Percentiles rank a stretch among this genome's conserved stretches.
These are phyloP conservation scores for Aspergillus carbonarius DNA, from an alignment of 2,329 filamentous ascomycete genomes.

Conservation along the genomic window DNA sequence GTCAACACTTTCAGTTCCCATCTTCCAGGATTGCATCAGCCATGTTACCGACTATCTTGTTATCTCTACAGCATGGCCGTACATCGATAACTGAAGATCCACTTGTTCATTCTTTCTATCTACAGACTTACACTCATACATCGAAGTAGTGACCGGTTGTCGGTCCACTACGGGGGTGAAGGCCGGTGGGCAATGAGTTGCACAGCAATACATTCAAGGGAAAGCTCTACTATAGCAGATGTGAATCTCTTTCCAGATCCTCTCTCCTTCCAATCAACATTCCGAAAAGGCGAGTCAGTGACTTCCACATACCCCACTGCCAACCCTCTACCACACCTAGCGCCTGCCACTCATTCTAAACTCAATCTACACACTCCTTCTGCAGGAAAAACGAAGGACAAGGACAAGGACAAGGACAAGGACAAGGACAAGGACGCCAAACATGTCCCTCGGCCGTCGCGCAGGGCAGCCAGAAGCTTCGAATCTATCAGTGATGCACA, in stretches of 20 bases:
- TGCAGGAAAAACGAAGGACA: not conserved
- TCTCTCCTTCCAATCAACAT: not conserved
- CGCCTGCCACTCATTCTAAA: constrained; percentile 8
- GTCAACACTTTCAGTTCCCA: too few species aligned
- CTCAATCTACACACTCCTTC: constrained; percentile 1
- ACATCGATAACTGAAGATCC: not conserved
- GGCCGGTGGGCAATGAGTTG: not conserved
- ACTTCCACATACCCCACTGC: constrained; percentile 1
- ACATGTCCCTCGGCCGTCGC: not conserved
- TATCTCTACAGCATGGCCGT: not conserved
- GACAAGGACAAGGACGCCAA: not conserved
- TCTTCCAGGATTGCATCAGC: not conserved
- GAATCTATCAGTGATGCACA: not conserved
- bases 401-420: not conserved
- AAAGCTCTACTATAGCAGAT: not conserved
- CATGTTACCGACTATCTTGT: not conserved
- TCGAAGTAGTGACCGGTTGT: not conserved
- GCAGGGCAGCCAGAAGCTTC: not conserved
- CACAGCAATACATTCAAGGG: constrained; percentile 23
- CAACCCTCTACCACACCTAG: constrained; percentile 6
- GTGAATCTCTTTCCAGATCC: not conserved
- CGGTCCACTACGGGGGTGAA: not conserved
- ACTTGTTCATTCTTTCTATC: not conserved
- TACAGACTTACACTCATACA: not conserved
- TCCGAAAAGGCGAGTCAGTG: constrained; percentile 5